A percentile compares a stretch with the other conserved stretches of the same genome.
phyloP scores from a whole-genome alignment of 108 stramenopile species.

The Cyclostephanos tholiformis region DNA sequence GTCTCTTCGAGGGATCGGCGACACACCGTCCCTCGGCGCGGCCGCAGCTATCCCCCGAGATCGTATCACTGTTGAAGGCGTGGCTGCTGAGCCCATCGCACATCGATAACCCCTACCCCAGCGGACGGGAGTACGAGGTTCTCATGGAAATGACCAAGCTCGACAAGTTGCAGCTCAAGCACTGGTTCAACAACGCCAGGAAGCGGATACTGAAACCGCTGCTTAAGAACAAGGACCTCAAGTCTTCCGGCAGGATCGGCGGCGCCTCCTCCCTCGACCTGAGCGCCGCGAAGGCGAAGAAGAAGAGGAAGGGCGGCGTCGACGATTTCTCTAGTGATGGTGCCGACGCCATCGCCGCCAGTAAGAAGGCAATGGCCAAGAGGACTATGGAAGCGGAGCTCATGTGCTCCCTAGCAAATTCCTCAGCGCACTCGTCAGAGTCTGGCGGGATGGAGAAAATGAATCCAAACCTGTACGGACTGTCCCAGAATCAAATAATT shows the following conservation, averaged over 20 bases:
- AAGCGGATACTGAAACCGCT: conserved; percentile 46
- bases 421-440: neutral
- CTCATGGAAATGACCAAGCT: conserved; percentile 32
- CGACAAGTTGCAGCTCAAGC: conserved; percentile 41
- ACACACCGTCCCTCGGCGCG: conserved; percentile 31
- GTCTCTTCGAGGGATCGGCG: conserved; percentile 34
- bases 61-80: conserved; percentile 28
- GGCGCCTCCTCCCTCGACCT: neutral
- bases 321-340: neutral
- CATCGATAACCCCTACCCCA: conserved; percentile 44
- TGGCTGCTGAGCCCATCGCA: conserved; percentile 42
- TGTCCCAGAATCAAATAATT: neutral
- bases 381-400: neutral
- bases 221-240: conserved; percentile 6
- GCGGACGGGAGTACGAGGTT: conserved; percentile 13
- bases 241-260: neutral
- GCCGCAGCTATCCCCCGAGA: conserved; percentile 31
- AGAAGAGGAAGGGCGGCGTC: conserved; percentile 5
- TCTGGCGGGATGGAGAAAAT: neutral
- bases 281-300: neutral
- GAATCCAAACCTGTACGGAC: neutral
- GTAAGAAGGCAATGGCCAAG: neutral
- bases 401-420: neutral
- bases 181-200: conserved; percentile 51
- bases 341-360: neutral